phyloP scores from a whole-genome alignment of 192 early-diverging fungal species.

The Coemansia sp. region DNA sequence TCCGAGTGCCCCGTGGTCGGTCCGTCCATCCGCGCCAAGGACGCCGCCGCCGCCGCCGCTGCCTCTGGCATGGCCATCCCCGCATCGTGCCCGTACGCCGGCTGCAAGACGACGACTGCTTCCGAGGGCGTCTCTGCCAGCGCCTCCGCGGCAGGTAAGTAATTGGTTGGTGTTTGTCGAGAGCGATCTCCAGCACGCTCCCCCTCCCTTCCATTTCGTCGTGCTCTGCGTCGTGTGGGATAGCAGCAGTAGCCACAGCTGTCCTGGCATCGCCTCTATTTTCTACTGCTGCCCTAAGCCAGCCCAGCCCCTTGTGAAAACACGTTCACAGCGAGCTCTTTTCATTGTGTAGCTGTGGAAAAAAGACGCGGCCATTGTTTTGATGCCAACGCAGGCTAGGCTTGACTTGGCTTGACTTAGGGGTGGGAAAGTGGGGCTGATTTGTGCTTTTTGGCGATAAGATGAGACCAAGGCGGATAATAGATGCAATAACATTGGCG shows the following conservation, averaged over 20 bases:
- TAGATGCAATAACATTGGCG: not conserved
- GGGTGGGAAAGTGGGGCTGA: not conserved
- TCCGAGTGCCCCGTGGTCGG: slow-evolving; percentile 51
- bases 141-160: slow-evolving; percentile 28
- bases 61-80: slow-evolving; percentile 14
- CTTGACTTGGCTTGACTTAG: no score
- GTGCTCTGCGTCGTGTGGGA: not conserved
- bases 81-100: slow-evolving; percentile 38
- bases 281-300: not conserved
- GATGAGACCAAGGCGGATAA: slow-evolving; percentile 14
- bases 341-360: not conserved
- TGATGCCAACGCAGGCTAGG: not conserved
- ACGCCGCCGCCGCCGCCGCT: slow-evolving; percentile 18
- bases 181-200: not conserved
- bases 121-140: not conserved
- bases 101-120: slow-evolving; percentile 14
- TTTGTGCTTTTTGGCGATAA: slow-evolving; percentile 13
- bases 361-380: slow-evolving; percentile 1
- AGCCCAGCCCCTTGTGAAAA: no score
- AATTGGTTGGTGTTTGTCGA: not conserved
- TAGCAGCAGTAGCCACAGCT: not conserved
- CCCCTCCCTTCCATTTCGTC: not conserved
- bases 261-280: not conserved
- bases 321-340: no score
- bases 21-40: slow-evolving; percentile 43